These are phyloP conservation scores for Podila minutissima DNA, from an alignment of 192 early-diverging fungal species.

Conservation along the genomic window DNA sequence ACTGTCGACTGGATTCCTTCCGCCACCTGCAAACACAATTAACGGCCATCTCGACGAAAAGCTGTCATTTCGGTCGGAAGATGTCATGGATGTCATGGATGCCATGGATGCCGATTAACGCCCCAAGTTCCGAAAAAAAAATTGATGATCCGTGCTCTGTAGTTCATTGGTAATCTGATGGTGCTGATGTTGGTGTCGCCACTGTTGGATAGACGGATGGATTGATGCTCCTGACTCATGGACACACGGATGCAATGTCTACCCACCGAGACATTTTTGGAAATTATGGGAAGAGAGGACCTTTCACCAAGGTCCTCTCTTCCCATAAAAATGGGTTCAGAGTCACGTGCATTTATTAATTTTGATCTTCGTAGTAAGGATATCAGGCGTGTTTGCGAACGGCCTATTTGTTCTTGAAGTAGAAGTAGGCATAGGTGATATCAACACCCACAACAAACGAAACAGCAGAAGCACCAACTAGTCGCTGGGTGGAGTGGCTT, in stretches of 20 bases:
- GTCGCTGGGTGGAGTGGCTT: slow-evolving; percentile 22
- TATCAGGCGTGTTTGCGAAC: too few relatives aligned
- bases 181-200: background rate
- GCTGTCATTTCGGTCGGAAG: background rate
- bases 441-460: slow-evolving; percentile 18
- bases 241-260: slow-evolving; percentile 1
- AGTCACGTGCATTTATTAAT: background rate
- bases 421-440: slow-evolving; percentile 45
- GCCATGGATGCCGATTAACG: slow-evolving; percentile 1
- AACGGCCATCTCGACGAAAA: too few relatives aligned
- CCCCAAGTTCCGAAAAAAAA: background rate
- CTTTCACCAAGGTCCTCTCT: background rate
- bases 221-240: background rate
- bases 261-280: slow-evolving; percentile 5
- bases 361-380: too few relatives aligned
- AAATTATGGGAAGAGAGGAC: slow-evolving; percentile 4
- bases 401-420: background rate
- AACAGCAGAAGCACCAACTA: slow-evolving; percentile 13
- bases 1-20: background rate
- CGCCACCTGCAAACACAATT: background rate
- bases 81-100: background rate
- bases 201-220: background rate
- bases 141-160: background rate
- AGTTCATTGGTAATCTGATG: background rate
- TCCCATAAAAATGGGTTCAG: background rate